Evolutionary conservation across 306 rosid species (phyloP).

Genomic region (Prunus persica): Prunus_persica_NCBIv2 NC_034015.1:17374001-17374500

Average conservation of each 20-base stretch:
- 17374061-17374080: not conserved
- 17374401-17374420: conserved; percentile 20
- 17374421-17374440: conserved; percentile 36
- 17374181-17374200: conserved; percentile 54
- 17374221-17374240: not conserved
- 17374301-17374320: not conserved
- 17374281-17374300: not conserved
- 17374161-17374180: conserved; percentile 69
- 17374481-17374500: not conserved
- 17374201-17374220: not conserved
- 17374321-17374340: conserved; percentile 87
- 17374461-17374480: conserved; percentile 26
- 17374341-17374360: conserved; percentile 96
- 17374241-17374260: not conserved
- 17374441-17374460: conserved; percentile 23
- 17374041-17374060: not conserved
- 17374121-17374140: conserved; percentile 67
- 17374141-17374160: conserved; percentile 48
- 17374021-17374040: not conserved
- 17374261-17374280: not conserved
- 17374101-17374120: conserved; percentile 59
- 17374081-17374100: too few species aligned
- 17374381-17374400: conserved; percentile 33
- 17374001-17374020: not conserved
- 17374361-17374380: conserved; percentile 87